phyloP scores from a whole-genome alignment of 441 rosid species.

The Erodium texanum region DNA sequence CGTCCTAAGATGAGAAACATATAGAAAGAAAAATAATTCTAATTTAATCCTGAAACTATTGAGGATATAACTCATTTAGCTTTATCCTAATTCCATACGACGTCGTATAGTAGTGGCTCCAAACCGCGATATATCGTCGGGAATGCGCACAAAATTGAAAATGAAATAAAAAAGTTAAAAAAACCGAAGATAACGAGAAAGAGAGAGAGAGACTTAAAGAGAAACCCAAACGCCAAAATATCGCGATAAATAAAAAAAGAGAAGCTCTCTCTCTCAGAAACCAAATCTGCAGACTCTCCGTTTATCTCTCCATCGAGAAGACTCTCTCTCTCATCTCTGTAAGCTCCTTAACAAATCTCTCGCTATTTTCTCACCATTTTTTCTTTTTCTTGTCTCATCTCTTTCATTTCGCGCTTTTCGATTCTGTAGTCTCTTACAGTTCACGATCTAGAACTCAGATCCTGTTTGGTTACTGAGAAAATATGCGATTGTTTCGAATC shows the following conservation, averaged over 20 bases:
- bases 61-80: no score
- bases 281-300: conserved; percentile 29
- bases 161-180: conserved; percentile 11
- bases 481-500: not conserved
- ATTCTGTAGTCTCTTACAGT: not conserved
- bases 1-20: no score
- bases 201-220: not conserved
- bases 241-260: conserved; percentile 39
- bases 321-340: conserved; percentile 15
- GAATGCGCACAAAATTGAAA: conserved; percentile 22
- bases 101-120: no score
- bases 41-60: no score
- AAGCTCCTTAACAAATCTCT: conserved; percentile 37
- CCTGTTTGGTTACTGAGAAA: conserved; percentile 23
- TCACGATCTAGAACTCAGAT: not conserved
- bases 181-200: no score
- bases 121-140: no score
- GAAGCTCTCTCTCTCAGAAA: not conserved
- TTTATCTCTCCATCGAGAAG: conserved; percentile 25
- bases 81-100: no score
- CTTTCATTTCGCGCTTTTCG: not conserved
- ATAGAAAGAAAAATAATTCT: no score
- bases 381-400: not conserved
- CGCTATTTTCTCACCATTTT: conserved; percentile 26
- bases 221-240: conserved; percentile 34